Evolutionary conservation across 164 flowering plant genomes (phyloP).

Genomic region (Piper longum): DNA sequence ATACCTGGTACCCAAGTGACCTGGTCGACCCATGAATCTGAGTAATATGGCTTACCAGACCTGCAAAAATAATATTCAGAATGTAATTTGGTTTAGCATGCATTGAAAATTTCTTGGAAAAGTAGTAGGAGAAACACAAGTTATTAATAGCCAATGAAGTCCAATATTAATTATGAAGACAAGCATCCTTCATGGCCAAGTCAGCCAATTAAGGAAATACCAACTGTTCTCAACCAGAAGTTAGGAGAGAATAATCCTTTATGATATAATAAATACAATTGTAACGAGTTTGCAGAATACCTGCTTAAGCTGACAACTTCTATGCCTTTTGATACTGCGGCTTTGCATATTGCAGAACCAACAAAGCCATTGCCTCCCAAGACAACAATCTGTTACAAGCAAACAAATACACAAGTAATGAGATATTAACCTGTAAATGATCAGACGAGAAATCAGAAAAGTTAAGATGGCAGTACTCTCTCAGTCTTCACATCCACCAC

Average conservation of each 20-base stretch:
- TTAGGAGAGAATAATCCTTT: neutral
- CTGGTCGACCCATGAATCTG: slow-evolving; percentile 78
- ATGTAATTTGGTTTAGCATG: neutral
- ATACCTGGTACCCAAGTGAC: slow-evolving; percentile 81
- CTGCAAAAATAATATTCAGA: slow-evolving; percentile 21
- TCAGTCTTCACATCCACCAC: slow-evolving; percentile 71
- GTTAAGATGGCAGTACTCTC: slow-evolving; percentile 23
- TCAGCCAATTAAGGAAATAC: neutral
- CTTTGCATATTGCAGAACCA: slow-evolving; percentile 95
- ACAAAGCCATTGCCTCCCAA: slow-evolving; percentile 97
- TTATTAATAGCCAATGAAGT: neutral
- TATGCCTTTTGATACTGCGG: slow-evolving; percentile 82
- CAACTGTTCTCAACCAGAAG: neutral
- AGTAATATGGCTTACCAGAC: slow-evolving; percentile 72
- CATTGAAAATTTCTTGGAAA: neutral
- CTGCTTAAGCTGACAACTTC: slow-evolving; percentile 88
- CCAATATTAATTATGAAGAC: too few species aligned
- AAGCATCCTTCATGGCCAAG: too few species aligned
- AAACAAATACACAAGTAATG: neutral
- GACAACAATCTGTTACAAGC: slow-evolving; percentile 54
- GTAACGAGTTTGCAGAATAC: slow-evolving; percentile 14
- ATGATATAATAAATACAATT: too few species aligned
- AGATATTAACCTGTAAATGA: neutral
- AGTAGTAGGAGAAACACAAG: neutral
- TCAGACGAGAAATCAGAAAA: neutral